Percentiles rank a stretch among this genome's conserved stretches.
phyloP scores from a whole-genome alignment of 768 basidiomycete genomes.

The Amanita inopinata region DNA sequence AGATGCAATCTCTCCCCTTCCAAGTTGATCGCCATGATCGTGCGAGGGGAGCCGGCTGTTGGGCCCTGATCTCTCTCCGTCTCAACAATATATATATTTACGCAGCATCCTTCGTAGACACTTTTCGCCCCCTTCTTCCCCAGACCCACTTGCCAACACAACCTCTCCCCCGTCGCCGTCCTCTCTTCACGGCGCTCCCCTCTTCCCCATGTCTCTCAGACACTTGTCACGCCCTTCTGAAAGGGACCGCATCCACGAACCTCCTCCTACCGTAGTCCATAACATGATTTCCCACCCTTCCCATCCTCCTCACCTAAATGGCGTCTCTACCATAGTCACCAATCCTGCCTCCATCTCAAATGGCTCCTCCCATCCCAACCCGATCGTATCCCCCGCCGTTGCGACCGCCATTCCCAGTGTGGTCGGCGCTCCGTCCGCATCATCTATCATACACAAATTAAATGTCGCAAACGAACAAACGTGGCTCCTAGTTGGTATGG shows the following conservation, averaged over 20 bases:
- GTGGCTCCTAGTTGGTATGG: conserved; percentile 85
- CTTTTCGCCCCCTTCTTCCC: conserved; percentile 40
- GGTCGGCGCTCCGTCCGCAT: conserved; percentile 19
- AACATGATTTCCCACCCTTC: conserved; percentile 27
- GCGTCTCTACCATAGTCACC: conserved; percentile 32
- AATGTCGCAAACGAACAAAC: conserved; percentile 87
- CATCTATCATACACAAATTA: conserved; percentile 61
- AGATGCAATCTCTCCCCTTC: conserved; percentile 35
- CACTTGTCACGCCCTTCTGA: conserved; percentile 51
- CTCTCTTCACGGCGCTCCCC: conserved; percentile 18
- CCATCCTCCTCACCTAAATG: conserved; percentile 45
- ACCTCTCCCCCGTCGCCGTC: conserved; percentile 20
- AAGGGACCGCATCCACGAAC: conserved; percentile 57
- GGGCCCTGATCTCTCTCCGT: conserved; percentile 33
- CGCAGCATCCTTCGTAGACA: conserved; percentile 30
- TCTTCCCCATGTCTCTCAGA: conserved; percentile 45
- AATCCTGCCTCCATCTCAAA: conserved; percentile 36
- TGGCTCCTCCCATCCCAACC: conserved; percentile 28
- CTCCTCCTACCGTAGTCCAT: conserved; percentile 25
- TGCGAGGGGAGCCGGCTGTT: conserved; percentile 40
- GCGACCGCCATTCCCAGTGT: conserved; percentile 24
- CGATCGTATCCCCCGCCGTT: conserved; percentile 40
- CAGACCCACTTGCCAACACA: conserved; percentile 5
- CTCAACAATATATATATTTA: conserved; percentile 49
- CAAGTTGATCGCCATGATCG: conserved; percentile 58